phyloP scores from a whole-genome alignment of 2,329 filamentous ascomycete species.

The Fonsecaea pedrosoi region DNA sequence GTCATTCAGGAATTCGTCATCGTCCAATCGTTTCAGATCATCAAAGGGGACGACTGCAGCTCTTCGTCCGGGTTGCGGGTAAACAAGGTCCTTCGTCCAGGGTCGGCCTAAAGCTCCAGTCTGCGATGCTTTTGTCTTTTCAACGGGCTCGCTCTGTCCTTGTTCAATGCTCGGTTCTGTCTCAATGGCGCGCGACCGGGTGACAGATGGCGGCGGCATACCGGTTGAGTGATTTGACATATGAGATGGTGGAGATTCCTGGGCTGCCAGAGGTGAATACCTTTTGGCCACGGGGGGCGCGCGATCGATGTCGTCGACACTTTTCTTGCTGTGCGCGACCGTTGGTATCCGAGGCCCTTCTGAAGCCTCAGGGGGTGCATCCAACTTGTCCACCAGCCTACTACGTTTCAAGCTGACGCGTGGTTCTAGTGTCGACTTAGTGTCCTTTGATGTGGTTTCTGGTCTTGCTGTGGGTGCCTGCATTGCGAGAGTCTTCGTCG shows the following conservation, averaged over 20 bases:
- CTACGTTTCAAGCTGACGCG: constrained; percentile 15
- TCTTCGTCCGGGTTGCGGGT: constrained; percentile 54
- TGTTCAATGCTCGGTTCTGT: neutral
- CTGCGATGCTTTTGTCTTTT: constrained; percentile 30
- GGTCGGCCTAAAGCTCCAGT: constrained; percentile 35
- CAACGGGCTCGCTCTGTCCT: neutral
- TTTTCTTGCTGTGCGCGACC: constrained; percentile 14
- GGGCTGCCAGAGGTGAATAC: neutral
- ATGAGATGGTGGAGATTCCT: neutral
- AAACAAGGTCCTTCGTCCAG: constrained; percentile 51
- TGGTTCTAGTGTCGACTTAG: neutral
- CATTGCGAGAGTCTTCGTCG: neutral
- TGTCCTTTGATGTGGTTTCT: neutral
- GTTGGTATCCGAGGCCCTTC: constrained; percentile 14
- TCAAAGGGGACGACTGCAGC: constrained; percentile 53
- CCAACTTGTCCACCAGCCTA: constrained; percentile 32
- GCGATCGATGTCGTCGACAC: neutral
- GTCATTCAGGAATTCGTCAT: constrained; percentile 89
- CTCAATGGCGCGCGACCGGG: constrained; percentile 16
- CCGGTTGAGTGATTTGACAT: neutral
- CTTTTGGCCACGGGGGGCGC: neutral
- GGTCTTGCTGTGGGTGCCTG: neutral
- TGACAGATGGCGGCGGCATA: neutral
- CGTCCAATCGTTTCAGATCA: constrained; percentile 73
- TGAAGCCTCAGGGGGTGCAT: constrained; percentile 21